A percentile compares a stretch with the other conserved stretches of the same genome.
Evolutionary conservation across 73 alveolate species (phyloP).

Genomic region (Durusdinium trenchii): DNA sequence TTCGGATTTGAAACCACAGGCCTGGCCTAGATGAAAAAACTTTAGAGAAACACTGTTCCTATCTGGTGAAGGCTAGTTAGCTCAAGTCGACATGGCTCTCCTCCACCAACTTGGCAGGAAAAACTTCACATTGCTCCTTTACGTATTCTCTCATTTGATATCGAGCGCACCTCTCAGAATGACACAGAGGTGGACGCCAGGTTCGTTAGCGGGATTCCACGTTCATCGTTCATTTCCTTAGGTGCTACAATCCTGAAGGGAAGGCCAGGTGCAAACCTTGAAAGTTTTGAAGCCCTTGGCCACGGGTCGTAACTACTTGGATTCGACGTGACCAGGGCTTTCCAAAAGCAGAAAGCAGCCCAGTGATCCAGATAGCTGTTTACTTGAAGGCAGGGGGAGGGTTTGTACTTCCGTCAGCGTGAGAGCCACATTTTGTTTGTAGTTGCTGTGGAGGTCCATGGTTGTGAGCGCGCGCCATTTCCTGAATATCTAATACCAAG

Average conservation of each 20-base stretch:
- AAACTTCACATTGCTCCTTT: slow-evolving; percentile 99
- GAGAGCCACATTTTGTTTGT: background rate
- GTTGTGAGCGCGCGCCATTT: slow-evolving; percentile 45
- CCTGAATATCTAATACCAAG: background rate
- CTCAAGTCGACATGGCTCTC: background rate
- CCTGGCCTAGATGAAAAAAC: background rate
- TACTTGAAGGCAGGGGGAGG: slow-evolving; percentile 97
- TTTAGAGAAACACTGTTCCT: too few species aligned
- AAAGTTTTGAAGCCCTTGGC: background rate
- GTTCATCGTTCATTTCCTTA: slow-evolving; percentile 48
- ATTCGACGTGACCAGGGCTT: too few species aligned
- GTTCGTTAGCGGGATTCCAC: background rate
- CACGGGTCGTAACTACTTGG: background rate
- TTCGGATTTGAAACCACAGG: slow-evolving; percentile 96
- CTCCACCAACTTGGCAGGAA: slow-evolving; percentile 97
- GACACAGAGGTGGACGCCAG: background rate
- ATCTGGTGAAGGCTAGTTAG: too few species aligned
- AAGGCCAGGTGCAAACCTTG: slow-evolving; percentile 3
- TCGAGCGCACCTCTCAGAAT: slow-evolving; percentile 97
- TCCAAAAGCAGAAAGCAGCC: slow-evolving; percentile 95
- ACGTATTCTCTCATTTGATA: slow-evolving; percentile 99
- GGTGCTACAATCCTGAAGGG: slow-evolving; percentile 88
- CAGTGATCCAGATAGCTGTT: slow-evolving; percentile 99
- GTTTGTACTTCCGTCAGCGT: background rate
- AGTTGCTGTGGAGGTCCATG: slow-evolving; percentile 1